These are phyloP conservation scores for Endoconidiophora laricicola DNA, from an alignment of 2,329 filamentous ascomycete genomes.

Conservation along the genomic window DNA sequence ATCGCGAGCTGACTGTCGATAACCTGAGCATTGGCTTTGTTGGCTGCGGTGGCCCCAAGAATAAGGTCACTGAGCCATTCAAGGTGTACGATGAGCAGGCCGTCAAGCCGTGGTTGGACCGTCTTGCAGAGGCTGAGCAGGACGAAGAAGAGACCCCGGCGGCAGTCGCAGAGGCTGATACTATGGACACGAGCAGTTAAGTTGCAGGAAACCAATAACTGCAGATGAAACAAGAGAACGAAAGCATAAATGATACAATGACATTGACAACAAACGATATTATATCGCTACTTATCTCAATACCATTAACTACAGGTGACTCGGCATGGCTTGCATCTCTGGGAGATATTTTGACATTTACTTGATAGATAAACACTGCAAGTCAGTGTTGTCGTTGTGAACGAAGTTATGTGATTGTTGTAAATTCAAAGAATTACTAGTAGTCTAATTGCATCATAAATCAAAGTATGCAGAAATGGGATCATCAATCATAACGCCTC, in stretches of 20 bases:
- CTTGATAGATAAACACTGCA: too few relatives aligned
- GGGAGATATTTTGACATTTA: too few relatives aligned
- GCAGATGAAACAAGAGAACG: conserved; percentile 5
- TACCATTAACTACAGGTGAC: background rate
- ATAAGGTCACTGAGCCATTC: conserved; percentile 53
- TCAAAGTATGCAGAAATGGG: too few relatives aligned
- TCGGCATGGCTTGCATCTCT: too few relatives aligned
- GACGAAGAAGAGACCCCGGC: conserved; percentile 24
- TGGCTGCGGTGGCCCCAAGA: conserved; percentile 42
- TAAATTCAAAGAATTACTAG: background rate
- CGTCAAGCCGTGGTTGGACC: conserved; percentile 72
- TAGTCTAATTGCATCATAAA: background rate
- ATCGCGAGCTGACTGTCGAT: conserved; percentile 92
- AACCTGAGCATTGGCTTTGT: conserved; percentile 88
- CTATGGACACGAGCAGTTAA: conserved; percentile 13
- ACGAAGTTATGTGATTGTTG: background rate
- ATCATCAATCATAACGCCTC: too few relatives aligned
- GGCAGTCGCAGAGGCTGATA: conserved; percentile 23
- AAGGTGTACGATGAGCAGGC: conserved; percentile 82
- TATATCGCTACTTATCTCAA: background rate
- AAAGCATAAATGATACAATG: background rate
- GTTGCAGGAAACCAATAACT: conserved; percentile 16
- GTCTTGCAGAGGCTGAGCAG: conserved; percentile 37
- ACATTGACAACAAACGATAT: background rate
- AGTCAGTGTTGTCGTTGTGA: too few relatives aligned